A percentile compares a stretch with the other conserved stretches of the same genome.
Conservation (phyloP, 225 moss, liverwort and hornwort species). For the Pleurozium schreberi region DNA sequence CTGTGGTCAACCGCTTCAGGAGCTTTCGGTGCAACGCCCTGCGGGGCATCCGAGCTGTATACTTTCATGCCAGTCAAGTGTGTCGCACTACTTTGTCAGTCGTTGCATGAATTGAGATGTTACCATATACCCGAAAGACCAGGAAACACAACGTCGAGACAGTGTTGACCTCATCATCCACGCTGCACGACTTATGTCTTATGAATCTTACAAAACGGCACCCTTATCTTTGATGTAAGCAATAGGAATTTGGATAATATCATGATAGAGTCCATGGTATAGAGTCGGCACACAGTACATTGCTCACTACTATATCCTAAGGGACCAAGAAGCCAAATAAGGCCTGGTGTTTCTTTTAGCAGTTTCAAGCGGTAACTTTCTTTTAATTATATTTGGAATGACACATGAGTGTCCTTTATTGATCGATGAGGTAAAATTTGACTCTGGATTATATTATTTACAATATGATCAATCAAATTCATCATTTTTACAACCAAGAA, state of each 20-base stretch:
- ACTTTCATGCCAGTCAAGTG: slow-evolving; percentile 41
- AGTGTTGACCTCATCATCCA: slow-evolving; percentile 5
- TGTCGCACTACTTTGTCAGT: slow-evolving; percentile 23
- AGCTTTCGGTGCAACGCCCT: slow-evolving; percentile 12
- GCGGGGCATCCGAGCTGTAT: slow-evolving; percentile 37
- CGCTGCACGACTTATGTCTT: not conserved
- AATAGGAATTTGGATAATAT: not conserved
- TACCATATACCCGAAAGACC: not conserved
- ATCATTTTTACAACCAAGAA: not conserved
- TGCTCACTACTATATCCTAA: not conserved
- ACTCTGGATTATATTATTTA: not conserved
- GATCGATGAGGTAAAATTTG: not conserved
- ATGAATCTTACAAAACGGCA: not conserved
- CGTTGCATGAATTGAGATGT: not conserved
- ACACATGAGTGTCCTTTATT: not conserved
- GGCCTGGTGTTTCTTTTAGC: not conserved
- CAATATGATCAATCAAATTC: not conserved
- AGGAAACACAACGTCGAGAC: not conserved
- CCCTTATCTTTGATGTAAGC: not conserved
- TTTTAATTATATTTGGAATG: not conserved
- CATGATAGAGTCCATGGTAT: not conserved
- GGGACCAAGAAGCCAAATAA: not conserved
- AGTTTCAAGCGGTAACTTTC: not conserved
- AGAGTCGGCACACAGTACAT: not conserved
- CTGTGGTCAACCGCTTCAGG: slow-evolving; percentile 45